phyloP scores from a whole-genome alignment of 2,329 filamentous ascomycete genomes.

The Aspergillus puulaauensis region DNA sequence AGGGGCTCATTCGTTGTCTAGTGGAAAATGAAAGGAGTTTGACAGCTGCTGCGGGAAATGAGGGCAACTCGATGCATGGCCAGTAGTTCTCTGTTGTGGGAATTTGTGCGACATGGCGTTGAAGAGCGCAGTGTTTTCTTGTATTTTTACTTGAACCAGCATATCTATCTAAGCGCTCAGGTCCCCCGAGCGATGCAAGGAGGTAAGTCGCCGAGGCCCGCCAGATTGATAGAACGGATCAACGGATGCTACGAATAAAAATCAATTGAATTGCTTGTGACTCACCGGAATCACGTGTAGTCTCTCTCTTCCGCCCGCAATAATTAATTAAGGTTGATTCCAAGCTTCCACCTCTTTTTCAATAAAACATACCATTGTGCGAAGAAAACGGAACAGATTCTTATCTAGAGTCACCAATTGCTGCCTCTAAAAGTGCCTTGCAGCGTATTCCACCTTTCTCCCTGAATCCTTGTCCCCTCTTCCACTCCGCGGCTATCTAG shows the following conservation, averaged over 20 bases:
- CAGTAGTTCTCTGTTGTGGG: background rate
- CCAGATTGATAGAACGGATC: background rate
- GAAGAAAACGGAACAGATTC: background rate
- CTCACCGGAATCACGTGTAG: conserved; percentile 29
- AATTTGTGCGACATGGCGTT: background rate
- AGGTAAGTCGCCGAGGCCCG: background rate
- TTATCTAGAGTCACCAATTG: background rate
- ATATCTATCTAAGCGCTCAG: background rate
- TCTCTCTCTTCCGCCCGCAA: background rate
- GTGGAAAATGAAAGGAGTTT: conserved; percentile 25
- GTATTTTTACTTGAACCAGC: background rate
- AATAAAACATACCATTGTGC: background rate
- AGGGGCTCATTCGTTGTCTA: conserved; percentile 29
- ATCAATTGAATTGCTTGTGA: background rate
- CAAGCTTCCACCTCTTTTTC: conserved; percentile 4
- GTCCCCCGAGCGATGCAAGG: background rate
- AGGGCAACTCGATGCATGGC: background rate
- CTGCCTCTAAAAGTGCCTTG: background rate
- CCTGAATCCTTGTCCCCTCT: background rate
- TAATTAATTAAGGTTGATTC: background rate
- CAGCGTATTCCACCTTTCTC: background rate
- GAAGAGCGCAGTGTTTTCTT: background rate
- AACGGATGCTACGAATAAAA: background rate
- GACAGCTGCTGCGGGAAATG: background rate
- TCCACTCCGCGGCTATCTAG: background rate